Evolutionary conservation across 306 rosid species (phyloP).

Genomic region (Acacia crassicarpa): DNA sequence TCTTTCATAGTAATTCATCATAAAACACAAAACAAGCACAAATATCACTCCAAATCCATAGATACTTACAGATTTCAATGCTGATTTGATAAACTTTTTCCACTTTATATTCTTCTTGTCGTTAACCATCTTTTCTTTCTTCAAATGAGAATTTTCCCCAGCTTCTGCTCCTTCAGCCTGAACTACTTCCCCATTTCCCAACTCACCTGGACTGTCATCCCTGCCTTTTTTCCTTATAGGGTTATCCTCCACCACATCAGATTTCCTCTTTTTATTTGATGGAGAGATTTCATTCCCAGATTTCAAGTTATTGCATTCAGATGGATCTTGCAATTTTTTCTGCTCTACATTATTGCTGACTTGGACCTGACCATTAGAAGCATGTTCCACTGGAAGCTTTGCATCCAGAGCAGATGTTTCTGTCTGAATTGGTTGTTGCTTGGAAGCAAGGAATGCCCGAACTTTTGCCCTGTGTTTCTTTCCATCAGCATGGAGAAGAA

Average conservation of each 20-base stretch:
- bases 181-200: conserved; percentile 70
- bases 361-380: conserved; percentile 28
- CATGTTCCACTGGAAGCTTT: conserved; percentile 39
- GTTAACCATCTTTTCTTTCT: conserved; percentile 32
- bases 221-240: conserved; percentile 46
- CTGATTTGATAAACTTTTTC: conserved; percentile 78
- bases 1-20: not conserved
- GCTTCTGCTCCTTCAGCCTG: conserved; percentile 52
- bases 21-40: conserved; percentile 13
- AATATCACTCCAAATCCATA: conserved; percentile 8
- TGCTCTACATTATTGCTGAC: conserved; percentile 37
- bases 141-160: conserved; percentile 20
- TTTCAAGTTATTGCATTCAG: conserved; percentile 34
- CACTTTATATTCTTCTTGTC: conserved; percentile 63
- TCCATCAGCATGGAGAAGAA: conserved; percentile 95
- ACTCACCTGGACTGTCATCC: conserved; percentile 40
- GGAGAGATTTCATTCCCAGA: conserved; percentile 38
- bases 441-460: conserved; percentile 65
- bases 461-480: conserved; percentile 94
- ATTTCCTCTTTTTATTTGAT: conserved; percentile 68
- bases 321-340: conserved; percentile 39
- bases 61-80: conserved; percentile 70
- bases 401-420: conserved; percentile 48
- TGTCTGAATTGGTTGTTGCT: conserved; percentile 45
- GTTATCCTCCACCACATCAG: conserved; percentile 48